Base-by-base conservation (phyloP, 108 stramenopile genomes). In the Schizochytrium sp. region DNA sequence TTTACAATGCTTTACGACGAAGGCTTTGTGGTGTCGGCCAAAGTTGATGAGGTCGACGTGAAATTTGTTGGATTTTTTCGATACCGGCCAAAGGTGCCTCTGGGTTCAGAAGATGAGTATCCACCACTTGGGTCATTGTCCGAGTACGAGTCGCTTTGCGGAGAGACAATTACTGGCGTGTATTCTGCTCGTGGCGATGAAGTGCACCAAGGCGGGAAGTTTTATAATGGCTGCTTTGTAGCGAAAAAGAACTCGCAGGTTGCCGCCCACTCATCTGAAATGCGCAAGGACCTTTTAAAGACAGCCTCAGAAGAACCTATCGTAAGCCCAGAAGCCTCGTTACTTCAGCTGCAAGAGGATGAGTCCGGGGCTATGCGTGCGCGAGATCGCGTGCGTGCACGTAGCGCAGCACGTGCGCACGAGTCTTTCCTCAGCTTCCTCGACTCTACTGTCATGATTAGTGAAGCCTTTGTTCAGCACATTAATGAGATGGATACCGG, bases 1-100 rank as follows among this genome's bases (percentile, higher is more conserved):
- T 83, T 83, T 23, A 83, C 76, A 6, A n/a, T 83, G 48, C n/a
- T 83, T 18, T 83, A 83, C 51, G 76, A 83, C 23, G 76, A 83
- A 34, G 76, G 76, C 44, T 83, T 83, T 28, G 6, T 53, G 4
- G n/a, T 83, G 6, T 53, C 48, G n/a, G 76, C 76, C 6, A 53
- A 47, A 6, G 0, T 83, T 12, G 45, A 47, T 12, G 51, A 83
- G 23, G 45, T 83, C 25, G 28, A 12, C 12, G 51, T 53, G 12
- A 83, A 83, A 23, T 83, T 83, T 34, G 76, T 53, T 12, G 76
- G 48, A 23, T 83, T 83, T 34, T 83, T 83, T 53, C 19, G 28
- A 28, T 83, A 83, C 28, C 25, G 1, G 41, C 41, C 51, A 23
- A 23, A 0, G 23, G 1, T 45, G 8, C n/a, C 76, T 0, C 14